Conservation (phyloP, 2,329 filamentous ascomycete species). For the Chaetothyriales sp. region DNA sequence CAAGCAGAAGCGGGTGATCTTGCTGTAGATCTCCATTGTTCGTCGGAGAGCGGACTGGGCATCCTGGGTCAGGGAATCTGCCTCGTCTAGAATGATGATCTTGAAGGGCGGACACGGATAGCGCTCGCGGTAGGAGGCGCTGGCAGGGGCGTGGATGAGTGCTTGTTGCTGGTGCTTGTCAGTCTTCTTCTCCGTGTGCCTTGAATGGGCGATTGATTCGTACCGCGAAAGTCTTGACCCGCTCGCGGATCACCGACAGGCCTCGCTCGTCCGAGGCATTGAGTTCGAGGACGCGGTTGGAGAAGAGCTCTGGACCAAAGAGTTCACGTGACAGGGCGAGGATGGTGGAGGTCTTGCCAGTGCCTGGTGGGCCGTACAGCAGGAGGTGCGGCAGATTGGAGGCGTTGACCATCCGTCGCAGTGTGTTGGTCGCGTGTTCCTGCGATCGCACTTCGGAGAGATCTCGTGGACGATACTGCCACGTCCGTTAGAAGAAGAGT, state of each 20-base stretch:
- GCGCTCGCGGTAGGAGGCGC: conserved; percentile 35
- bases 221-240: conserved; percentile 93
- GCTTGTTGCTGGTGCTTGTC: conserved; percentile 3
- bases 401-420: conserved; percentile 84
- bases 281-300: conserved; percentile 88
- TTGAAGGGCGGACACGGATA: conserved; percentile 97
- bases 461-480: conserved; percentile 69
- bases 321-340: conserved; percentile 94
- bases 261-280: conserved; percentile 98
- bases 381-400: conserved; percentile 98
- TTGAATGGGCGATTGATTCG: conserved; percentile 13
- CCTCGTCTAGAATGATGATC: conserved; percentile 91
- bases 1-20: conserved; percentile 91
- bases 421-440: conserved; percentile 88
- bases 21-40: conserved; percentile 96
- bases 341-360: conserved; percentile 95
- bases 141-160: conserved; percentile 12
- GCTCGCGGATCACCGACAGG: conserved; percentile 90
- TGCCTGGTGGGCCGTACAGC: conserved; percentile 95
- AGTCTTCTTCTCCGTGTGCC: background rate
- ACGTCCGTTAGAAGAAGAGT: background rate
- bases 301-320: conserved; percentile 88
- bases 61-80: conserved; percentile 98
- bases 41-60: conserved; percentile 82
- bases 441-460: conserved; percentile 92